Evolutionary conservation across 208 protist species (phyloP).

Genomic region (Angomonas deanei): DNA sequence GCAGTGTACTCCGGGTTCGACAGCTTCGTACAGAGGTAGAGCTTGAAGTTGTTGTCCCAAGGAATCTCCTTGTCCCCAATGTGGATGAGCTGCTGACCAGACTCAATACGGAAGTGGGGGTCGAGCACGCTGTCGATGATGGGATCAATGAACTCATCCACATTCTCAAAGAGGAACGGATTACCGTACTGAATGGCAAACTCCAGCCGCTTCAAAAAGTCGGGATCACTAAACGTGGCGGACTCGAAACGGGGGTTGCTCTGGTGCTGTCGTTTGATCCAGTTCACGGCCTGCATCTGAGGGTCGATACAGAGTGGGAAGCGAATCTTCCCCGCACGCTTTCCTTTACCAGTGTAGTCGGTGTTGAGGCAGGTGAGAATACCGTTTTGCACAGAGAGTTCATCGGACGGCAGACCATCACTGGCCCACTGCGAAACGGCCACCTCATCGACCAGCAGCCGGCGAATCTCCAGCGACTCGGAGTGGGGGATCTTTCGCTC

Average conservation of each 20-base stretch:
- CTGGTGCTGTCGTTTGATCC: conserved; percentile 97
- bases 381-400: conserved; percentile 98
- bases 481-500: conserved; percentile 88
- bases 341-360: conserved; percentile 71
- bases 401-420: conserved; percentile 97
- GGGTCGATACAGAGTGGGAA: conserved; percentile 99
- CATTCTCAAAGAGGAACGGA: conserved; percentile 97
- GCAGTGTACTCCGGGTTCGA: conserved; percentile 98
- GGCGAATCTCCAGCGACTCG: conserved; percentile 83
- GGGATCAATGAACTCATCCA: conserved; percentile 99
- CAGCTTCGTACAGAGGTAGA: conserved; percentile 98
- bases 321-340: conserved; percentile 77
- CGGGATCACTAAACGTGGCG: conserved; percentile 94
- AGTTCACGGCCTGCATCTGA: conserved; percentile 98
- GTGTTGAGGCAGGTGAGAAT: conserved; percentile 93
- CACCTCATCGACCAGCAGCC: conserved; percentile 95
- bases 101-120: conserved; percentile 91
- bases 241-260: conserved; percentile 91
- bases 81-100: conserved; percentile 83
- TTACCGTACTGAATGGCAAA: conserved; percentile 97
- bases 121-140: conserved; percentile 98
- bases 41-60: conserved; percentile 97
- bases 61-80: conserved; percentile 97
- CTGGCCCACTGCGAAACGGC: conserved; percentile 96
- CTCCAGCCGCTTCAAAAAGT: conserved; percentile 97